Base-by-base conservation (phyloP, 2,329 filamentous ascomycete species). In the Colletotrichum shisoi region DNA sequence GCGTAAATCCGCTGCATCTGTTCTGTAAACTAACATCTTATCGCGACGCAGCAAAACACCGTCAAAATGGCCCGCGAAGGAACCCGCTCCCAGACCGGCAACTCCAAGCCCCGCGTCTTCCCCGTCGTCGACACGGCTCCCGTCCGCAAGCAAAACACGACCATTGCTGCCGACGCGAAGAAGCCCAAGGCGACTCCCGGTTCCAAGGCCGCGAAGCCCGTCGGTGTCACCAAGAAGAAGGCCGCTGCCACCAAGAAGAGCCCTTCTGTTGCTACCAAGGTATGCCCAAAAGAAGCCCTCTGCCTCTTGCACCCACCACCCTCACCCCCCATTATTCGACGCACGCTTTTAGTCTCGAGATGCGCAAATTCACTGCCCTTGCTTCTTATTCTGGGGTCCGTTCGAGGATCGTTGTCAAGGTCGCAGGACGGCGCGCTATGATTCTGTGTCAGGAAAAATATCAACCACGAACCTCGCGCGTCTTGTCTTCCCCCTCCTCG, bases 101-200 rank as follows among this genome's bases (percentile, higher is more conserved):
- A 83, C 77, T 81, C 82, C 70, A 81, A 80, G 75, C 84, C 84
- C 69, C 83, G 84, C 73, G 76, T 85, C 74, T 81, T 85, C 74
- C 74, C 78, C 67, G 76, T 79, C 51, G 74, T 85, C 72, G 83
- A 85, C 74, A 82, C 81, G 15, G 78, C 76, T 49, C 82, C 82
- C 27, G 76, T 77, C 68, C 79, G 82, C 73, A 79, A 79, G 76
- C 79, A 81, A 72, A 78, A 63, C 67, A 56, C 59, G 21, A 57
- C 64, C 40, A 71, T 56, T 15, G 4, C 58, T 39, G 31, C 67
- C n/a, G 46, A 49, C 27, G 31, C 54, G 6, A 51, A 51, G 34
- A 67, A 67, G 59, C 57, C 63, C 40, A 69, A 69, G 57, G 48
- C 27, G 15, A 49, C 42, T 27, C 46, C 54, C 39, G 48, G 51